Base-by-base conservation (phyloP, 192 early-diverging fungal genomes). In the Obelidium mucronatum region DNA sequence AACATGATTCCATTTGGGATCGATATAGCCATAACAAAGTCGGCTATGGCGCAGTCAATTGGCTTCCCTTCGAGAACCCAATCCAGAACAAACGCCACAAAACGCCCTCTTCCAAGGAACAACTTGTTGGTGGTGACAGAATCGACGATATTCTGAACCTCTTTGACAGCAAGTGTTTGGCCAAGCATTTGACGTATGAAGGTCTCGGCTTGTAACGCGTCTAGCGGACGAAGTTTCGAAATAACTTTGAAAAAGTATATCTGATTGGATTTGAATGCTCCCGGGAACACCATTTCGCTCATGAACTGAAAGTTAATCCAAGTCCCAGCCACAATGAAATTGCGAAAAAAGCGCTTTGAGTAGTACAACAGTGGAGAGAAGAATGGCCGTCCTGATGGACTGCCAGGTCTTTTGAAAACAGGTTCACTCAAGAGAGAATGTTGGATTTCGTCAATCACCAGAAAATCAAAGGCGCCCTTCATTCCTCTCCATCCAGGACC, bases 1-100 rank as follows among this genome's bases (percentile, higher is more conserved):
- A 79, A 79, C 44, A 74, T 0, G 22, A 1, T 28, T 2, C 78
- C 40, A 22, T 78, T 19, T n/a, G 59, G 26, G 26, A 24, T 52
- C 34, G 77, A 33, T 40, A 79, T n/a, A 26, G 24, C 78, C 22
- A 19, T 22, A 6, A 80, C 53, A 79, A 79, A 79, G 51, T 56
- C 48, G 44, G 26, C 28, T 3, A 79, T 79, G 31, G 78, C 76
- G 30, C 36, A 19, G 22, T 79, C 51, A 34, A 73, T 73, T 24
- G 55, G 53, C 28, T 80, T 69, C 37, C 31, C 53, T 60, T 35
- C 11, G 40, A 73, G 24, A 63, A 76, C 62, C 5, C 24, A 51
- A 78, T 79, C 78, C 24, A 79, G 55, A 80, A 79, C 68, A 54
- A 71, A 80, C 17, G 78, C 78, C 11, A 79, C 26, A 58, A 79